Evolutionary conservation across 441 rosid species (phyloP).

Genomic region (Arabidopsis hybrid): DNA sequence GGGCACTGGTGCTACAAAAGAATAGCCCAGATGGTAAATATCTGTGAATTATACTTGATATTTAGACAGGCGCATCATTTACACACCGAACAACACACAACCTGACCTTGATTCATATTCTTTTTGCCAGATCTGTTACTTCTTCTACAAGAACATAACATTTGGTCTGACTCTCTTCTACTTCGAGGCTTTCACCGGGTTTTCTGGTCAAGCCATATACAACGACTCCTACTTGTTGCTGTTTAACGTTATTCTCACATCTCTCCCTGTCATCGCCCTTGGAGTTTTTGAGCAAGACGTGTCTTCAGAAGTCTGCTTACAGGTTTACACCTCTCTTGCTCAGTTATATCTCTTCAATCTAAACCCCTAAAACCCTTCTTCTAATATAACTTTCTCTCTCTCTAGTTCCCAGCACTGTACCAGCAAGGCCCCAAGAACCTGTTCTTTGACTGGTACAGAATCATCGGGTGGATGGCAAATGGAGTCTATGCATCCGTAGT

Average conservation of each 20-base stretch:
- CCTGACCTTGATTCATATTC: constrained; percentile 25
- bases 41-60: constrained; percentile 21
- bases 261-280: constrained; percentile 89
- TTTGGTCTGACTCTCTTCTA: constrained; percentile 97
- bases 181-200: constrained; percentile 92
- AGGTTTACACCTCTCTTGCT: constrained; percentile 55
- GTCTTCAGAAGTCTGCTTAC: constrained; percentile 91
- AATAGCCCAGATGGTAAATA: constrained; percentile 92
- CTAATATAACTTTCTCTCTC: constrained; percentile 28
- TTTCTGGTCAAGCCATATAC: constrained; percentile 91
- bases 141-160: constrained; percentile 98
- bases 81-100: constrained; percentile 7
- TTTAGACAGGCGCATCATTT: constrained; percentile 7
- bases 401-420: constrained; percentile 94
- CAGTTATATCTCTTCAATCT: background rate
- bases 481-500: constrained; percentile 78
- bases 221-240: constrained; percentile 90
- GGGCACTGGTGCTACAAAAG: constrained; percentile 99
- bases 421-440: constrained; percentile 95
- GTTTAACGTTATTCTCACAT: constrained; percentile 92
- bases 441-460: constrained; percentile 92
- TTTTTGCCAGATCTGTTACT: constrained; percentile 83
- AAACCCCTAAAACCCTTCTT: constrained; percentile 3
- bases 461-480: constrained; percentile 93
- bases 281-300: constrained; percentile 98